A percentile compares a stretch with the other conserved stretches of the same genome.
Evolutionary conservation across 352 stramenopile genomes (phyloP).

Genomic region (Thraustochytrium striatum): DNA sequence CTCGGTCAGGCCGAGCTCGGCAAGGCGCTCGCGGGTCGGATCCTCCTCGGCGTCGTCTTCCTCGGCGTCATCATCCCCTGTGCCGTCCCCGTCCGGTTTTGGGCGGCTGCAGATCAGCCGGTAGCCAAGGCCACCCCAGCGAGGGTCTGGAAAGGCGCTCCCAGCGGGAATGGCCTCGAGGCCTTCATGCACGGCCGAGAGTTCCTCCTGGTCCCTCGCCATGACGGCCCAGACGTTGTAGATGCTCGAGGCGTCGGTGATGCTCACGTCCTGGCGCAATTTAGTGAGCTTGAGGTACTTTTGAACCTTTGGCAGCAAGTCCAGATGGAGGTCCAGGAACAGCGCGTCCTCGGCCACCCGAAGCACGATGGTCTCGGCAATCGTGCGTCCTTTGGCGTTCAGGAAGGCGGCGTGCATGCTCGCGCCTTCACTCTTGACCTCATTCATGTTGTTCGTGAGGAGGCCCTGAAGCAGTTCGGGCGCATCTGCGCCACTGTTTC

Average conservation of each 20-base stretch:
- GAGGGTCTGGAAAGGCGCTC: neutral
- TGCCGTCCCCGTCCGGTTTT: too few relatives aligned
- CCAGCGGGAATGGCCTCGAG: neutral
- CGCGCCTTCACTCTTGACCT: neutral
- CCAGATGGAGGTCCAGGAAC: conserved; percentile 19
- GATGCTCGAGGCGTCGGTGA: neutral
- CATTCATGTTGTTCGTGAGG: conserved; percentile 26
- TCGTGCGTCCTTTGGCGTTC: conserved; percentile 27
- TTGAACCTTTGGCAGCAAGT: neutral
- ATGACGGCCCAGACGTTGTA: conserved; percentile 36
- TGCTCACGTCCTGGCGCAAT: conserved; percentile 26
- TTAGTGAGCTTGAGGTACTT: conserved; percentile 42
- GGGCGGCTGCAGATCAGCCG: neutral
- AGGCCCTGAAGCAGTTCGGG: conserved; percentile 38
- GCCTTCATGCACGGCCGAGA: neutral
- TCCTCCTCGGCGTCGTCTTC: conserved; percentile 24
- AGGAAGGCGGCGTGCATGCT: conserved; percentile 34
- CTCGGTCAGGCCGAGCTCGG: conserved; percentile 27
- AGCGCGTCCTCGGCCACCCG: conserved; percentile 22
- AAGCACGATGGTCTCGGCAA: conserved; percentile 30
- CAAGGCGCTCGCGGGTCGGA: neutral
- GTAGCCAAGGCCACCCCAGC: conserved; percentile 4
- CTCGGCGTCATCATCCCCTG: too few relatives aligned
- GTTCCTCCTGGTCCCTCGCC: neutral
- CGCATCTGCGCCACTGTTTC: conserved; percentile 11